Base-by-base conservation (phyloP, 208 protist genomes). In the Acanthamoeba triangularis region DNA sequence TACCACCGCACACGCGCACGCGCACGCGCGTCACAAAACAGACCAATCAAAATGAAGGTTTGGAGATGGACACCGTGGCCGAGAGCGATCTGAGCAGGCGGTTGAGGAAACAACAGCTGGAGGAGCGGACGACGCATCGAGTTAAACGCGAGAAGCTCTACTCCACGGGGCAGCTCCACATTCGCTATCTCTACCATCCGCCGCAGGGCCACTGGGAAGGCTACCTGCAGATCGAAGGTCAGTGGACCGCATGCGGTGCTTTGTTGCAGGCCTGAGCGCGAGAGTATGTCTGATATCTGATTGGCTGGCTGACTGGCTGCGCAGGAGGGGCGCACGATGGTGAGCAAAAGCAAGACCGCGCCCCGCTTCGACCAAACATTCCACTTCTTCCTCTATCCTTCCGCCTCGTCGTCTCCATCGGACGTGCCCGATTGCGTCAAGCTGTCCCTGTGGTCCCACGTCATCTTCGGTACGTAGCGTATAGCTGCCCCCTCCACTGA, bases 401-500 rank as follows among this genome's bases (percentile, higher is more conserved):
- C 74, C 0, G 74, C 74, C 23, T 84, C 74, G 37, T 84, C 65
- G 3, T 74, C 65, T 30, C 14, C 65, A n/a, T 54, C 74, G 5
- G 74, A 84, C 44, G 74, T 84, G 37, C 41, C 74, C 20, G 74
- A 84, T 41, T 84, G 74, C 74, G 74, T 84, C 74, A 84, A 84
- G 74, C 44, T 84, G 14, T 54, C 74, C 74, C 74, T 84, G 23
- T 84, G 74, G 74, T 44, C 74, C 18, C 35, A 20, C 35, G 23
- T 30, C 28, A 44, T 84, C 25, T 84, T 84, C 18, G 74, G 74
- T 84, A 44, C 35, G 20, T 13, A 47, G 14, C 44, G n/a, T 13
- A 10, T 13, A 13, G 23, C 72, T 80, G 28, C 61, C 20, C 61
- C 0, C n/a, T n/a, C n/a, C 14, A 35, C 18, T 25, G 25, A 13